These are phyloP conservation scores for Diospyros lotus DNA, from an alignment of 148 eudicot species.

Conservation along the genomic window DNA sequence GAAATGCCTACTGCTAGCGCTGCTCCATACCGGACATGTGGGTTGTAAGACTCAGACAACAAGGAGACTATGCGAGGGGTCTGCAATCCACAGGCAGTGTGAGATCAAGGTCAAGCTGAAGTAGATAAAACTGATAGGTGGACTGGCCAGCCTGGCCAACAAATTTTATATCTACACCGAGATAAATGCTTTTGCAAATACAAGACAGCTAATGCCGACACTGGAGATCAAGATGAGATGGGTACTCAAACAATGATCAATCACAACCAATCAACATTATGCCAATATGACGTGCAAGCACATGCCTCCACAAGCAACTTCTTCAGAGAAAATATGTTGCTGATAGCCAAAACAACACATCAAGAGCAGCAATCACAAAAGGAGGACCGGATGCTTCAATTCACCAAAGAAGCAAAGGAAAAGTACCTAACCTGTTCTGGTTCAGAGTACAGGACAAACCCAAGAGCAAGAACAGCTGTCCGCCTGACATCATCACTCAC, in stretches of 20 bases:
- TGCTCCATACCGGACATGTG: slow-evolving; percentile 98
- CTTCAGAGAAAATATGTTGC: background rate
- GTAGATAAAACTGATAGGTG: background rate
- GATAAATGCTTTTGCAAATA: too few relatives aligned
- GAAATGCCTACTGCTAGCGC: slow-evolving; percentile 98
- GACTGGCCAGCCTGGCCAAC: too few relatives aligned
- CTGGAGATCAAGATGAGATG: too few relatives aligned
- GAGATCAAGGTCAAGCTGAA: background rate
- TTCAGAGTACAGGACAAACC: slow-evolving; percentile 88
- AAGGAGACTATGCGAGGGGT: slow-evolving; percentile 91
- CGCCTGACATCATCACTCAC: slow-evolving; percentile 97
- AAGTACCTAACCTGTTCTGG: slow-evolving; percentile 85
- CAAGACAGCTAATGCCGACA: too few relatives aligned
- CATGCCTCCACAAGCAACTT: too few relatives aligned
- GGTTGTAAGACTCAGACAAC: slow-evolving; percentile 90
- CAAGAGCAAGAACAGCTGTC: slow-evolving; percentile 96
- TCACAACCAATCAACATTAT: too few relatives aligned
- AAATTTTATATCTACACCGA: too few relatives aligned
- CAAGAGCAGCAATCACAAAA: slow-evolving; percentile 2
- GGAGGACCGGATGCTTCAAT: background rate
- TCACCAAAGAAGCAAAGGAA: background rate
- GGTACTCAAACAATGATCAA: too few relatives aligned
- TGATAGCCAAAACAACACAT: background rate
- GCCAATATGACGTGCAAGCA: too few relatives aligned
- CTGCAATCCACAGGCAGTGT: slow-evolving; percentile 41